Evolutionary conservation across 2,329 filamentous ascomycete genomes (phyloP).

Genomic region (Fusarium concolor): DNA sequence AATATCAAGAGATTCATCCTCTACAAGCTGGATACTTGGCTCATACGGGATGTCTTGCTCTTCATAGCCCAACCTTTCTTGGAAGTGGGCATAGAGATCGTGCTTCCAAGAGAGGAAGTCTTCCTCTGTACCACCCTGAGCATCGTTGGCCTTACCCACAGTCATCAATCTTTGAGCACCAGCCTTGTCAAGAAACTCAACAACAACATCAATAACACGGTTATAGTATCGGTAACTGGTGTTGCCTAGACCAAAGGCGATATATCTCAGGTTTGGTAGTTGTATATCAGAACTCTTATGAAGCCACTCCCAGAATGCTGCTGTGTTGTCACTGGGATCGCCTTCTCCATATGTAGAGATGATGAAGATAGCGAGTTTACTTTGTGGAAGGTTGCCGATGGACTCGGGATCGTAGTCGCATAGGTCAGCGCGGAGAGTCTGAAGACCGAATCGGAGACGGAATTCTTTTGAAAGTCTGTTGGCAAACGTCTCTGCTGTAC

Average conservation of each 20-base stretch:
- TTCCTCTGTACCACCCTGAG: slow-evolving; percentile 49
- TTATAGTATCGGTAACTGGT: slow-evolving; percentile 56
- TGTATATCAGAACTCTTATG: slow-evolving; percentile 28
- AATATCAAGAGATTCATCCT: slow-evolving; percentile 40
- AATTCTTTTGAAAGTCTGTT: slow-evolving; percentile 90
- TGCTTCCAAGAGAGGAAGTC: slow-evolving; percentile 54
- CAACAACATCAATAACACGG: slow-evolving; percentile 49
- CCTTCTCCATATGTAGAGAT: slow-evolving; percentile 56
- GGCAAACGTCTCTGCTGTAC: slow-evolving; percentile 92
- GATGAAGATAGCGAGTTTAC: slow-evolving; percentile 52
- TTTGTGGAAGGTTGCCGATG: slow-evolving; percentile 45
- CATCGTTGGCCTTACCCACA: slow-evolving; percentile 50
- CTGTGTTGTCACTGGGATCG: slow-evolving; percentile 55
- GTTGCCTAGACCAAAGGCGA: slow-evolving; percentile 55
- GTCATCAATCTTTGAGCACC: slow-evolving; percentile 47
- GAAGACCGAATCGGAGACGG: slow-evolving; percentile 85
- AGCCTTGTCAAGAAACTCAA: slow-evolving; percentile 34
- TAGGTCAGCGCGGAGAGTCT: slow-evolving; percentile 79
- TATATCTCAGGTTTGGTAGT: slow-evolving; percentile 47
- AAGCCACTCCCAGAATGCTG: slow-evolving; percentile 48
- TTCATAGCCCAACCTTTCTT: slow-evolving; percentile 33
- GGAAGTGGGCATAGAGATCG: slow-evolving; percentile 40
- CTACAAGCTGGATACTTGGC: slow-evolving; percentile 34
- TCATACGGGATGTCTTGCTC: slow-evolving; percentile 40
- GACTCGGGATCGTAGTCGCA: slow-evolving; percentile 60